Evolutionary conservation across 371 early-diverging fungal genomes (phyloP).

Genomic region (Mucor piriformis): DNA sequence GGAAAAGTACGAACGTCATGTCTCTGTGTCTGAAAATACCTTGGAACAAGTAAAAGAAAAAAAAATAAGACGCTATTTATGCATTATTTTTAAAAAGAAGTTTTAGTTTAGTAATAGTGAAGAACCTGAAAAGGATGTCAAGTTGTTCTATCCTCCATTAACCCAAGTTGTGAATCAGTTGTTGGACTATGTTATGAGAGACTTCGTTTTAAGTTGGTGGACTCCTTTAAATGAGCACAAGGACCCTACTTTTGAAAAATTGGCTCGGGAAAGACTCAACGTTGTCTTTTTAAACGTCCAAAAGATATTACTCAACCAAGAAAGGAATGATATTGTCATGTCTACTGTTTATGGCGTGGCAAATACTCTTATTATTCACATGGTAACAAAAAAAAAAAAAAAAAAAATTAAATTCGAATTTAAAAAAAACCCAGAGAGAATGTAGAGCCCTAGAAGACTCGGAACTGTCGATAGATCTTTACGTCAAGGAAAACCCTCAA

Average conservation of each 20-base stretch:
- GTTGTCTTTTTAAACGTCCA: conserved; percentile 35
- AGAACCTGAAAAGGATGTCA: conserved; percentile 13
- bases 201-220: conserved; percentile 62
- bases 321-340: conserved; percentile 54
- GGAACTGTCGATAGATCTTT: conserved; percentile 36
- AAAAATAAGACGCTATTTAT: not conserved
- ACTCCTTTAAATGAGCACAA: conserved; percentile 32
- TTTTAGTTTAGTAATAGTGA: conserved; percentile 10
- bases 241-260: conserved; percentile 31
- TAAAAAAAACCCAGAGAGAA: conserved; percentile 38
- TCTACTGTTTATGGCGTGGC: conserved; percentile 51
- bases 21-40: conserved; percentile 2
- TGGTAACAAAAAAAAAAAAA: conserved; percentile 29
- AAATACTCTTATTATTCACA: conserved; percentile 55
- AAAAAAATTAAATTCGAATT: not conserved
- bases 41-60: conserved; percentile 6
- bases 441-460: conserved; percentile 49
- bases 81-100: not conserved
- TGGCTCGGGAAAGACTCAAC: conserved; percentile 38
- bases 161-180: conserved; percentile 38
- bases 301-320: conserved; percentile 47
- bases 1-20: not conserved
- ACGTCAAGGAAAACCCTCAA: conserved; percentile 41
- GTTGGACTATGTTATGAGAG: conserved; percentile 45
- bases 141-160: conserved; percentile 42